Conservation (phyloP, 176 grass and related monocot genomes). For the Phoenix dactylifera region DNA sequence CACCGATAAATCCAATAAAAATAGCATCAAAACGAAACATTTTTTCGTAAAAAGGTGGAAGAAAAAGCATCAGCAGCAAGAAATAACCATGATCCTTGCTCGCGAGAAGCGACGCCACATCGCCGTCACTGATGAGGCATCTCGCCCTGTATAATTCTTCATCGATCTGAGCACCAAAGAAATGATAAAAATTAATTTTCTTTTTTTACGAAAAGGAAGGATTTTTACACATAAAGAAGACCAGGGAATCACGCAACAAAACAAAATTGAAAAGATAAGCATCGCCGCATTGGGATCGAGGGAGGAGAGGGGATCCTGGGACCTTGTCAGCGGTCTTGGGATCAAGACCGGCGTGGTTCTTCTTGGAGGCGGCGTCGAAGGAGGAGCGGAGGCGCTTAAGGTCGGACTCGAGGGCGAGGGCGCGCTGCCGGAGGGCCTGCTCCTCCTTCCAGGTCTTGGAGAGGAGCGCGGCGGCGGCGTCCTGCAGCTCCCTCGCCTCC, state of each 20-base stretch:
- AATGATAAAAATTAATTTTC: no score
- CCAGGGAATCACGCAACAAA: no score
- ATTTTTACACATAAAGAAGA: no score
- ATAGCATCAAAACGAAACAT: constrained; percentile 2
- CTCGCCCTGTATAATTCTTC: constrained; percentile 73
- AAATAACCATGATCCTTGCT: constrained; percentile 62
- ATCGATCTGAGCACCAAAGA: constrained; percentile 42
- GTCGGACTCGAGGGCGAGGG: constrained; percentile 52
- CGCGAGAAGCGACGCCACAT: constrained; percentile 51
- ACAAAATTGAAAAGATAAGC: not conserved
- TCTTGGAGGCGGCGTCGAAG: not conserved
- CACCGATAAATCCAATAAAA: constrained; percentile 2
- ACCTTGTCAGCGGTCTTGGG: constrained; percentile 53
- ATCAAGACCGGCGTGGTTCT: constrained; percentile 19
- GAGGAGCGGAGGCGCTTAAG: constrained; percentile 38
- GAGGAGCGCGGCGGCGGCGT: constrained; percentile 58
- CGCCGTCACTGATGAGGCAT: constrained; percentile 63
- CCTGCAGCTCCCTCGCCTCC: constrained; percentile 79
- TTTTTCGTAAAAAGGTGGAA: constrained; percentile 10
- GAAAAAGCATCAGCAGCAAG: not conserved
- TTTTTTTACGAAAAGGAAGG: no score
- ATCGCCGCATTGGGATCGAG: not conserved
- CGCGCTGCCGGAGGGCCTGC: constrained; percentile 66
- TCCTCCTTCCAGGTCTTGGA: constrained; percentile 54
- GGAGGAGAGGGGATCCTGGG: not conserved